Evolutionary conservation across 768 basidiomycete species (phyloP), one percentile per base, ranked within the genome.

Genomic region (Clathrus columnatus): DNA sequence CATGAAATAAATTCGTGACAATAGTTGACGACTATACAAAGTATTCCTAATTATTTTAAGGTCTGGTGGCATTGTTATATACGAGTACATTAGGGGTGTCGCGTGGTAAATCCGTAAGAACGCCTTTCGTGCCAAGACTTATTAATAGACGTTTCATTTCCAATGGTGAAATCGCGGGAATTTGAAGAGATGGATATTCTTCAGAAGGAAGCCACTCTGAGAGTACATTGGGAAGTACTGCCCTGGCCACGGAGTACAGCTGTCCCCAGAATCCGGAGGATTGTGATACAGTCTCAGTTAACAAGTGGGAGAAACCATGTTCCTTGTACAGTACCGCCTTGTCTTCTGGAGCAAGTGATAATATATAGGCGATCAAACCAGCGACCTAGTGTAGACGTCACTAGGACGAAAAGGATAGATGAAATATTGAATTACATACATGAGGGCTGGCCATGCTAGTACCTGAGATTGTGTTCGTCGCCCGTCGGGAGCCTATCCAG

Each of bases 401-500:
- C 30, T 26, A 21, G 23, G 41, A 48, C 18, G 52, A 43, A 21
- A 32, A 26, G 5, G 46, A 21, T 17, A 36, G 57, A 2, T 29
- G 23, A 27, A 46, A 10, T 7, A 26, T 8, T n/a, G 28, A 30
- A 18, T 7, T 16, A 63, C 70, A 66, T 58, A 76, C 70, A 72
- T 95, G 93, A 46, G 95, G 95, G 6, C 89, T 89, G 14, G 94
- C 93, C 92, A 96, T 96, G 16, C 88, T 91, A 7, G 91, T 93
- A 43, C 91, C 91, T 0, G 89, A 91, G 61, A 96, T 80, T 7
- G 84, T 88, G 62, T 83, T 81, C 48, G 75, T 75, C n/a, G 87
- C 80, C 4, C 59, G 65, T 57, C 66, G 68, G 57, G 80, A 77
- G 28, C 83, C 83, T 57, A 77, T 91, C 75, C 82, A 96, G 52